Conservation (phyloP, 441 rosid genomes). For the Theobroma grandiflorum region DNA sequence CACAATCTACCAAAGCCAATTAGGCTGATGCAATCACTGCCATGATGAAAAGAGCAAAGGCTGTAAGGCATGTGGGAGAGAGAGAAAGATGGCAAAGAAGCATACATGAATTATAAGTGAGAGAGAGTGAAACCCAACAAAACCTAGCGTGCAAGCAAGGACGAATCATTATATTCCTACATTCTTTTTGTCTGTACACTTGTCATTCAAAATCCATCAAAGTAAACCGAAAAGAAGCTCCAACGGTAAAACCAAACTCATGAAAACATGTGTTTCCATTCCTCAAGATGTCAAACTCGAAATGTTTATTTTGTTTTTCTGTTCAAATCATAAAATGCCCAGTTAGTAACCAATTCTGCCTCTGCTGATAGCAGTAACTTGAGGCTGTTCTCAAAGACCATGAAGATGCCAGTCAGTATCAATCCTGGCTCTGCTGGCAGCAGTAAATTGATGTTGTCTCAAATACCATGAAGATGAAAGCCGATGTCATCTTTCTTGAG, state of each 20-base stretch:
- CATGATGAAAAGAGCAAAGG: constrained; percentile 34
- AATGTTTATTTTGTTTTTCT: not conserved
- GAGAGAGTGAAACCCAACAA: constrained; percentile 27
- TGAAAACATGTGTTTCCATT: constrained; percentile 1
- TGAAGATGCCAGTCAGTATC: not conserved
- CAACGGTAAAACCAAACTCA: constrained; percentile 17
- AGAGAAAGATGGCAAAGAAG: constrained; percentile 31
- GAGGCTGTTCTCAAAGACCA: not conserved
- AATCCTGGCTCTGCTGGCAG: not conserved
- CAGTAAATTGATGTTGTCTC: not conserved
- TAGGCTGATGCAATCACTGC: constrained; percentile 32
- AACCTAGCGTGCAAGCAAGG: constrained; percentile 71
- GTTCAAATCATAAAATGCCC: not conserved
- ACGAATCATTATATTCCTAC: constrained; percentile 37
- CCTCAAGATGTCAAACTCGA: constrained; percentile 3
- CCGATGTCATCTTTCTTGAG: not conserved
- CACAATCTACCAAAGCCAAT: constrained; percentile 31
- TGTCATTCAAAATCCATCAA: not conserved
- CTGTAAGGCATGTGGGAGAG: constrained; percentile 54
- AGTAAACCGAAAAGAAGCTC: not conserved
- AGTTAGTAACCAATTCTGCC: not conserved
- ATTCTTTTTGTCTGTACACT: constrained; percentile 37
- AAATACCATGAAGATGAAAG: not conserved
- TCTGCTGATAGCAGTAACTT: not conserved
- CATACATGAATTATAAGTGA: constrained; percentile 35